phyloP scores from a whole-genome alignment of 495 filamentous ascomycete genomes.

The Cetradonia linearis region DNA sequence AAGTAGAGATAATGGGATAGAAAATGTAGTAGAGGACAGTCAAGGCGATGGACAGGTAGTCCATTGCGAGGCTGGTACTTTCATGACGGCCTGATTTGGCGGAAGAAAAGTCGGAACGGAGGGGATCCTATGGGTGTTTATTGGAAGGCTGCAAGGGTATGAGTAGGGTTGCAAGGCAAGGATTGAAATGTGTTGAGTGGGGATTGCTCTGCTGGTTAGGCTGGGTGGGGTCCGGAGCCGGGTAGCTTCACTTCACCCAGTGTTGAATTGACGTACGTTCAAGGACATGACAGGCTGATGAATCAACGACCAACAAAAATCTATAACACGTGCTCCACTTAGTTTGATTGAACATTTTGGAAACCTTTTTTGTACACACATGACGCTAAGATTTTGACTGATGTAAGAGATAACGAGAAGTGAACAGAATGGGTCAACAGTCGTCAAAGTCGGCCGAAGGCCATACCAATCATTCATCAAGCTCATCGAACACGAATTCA shows the following conservation, averaged over 20 bases:
- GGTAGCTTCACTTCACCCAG: background rate
- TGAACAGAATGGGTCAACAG: conserved; percentile 27
- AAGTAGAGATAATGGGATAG: conserved; percentile 32
- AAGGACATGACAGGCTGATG: background rate
- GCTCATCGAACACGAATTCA: conserved; percentile 20
- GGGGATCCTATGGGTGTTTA: no score
- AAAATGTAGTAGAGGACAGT: conserved; percentile 31
- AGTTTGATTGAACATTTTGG: background rate
- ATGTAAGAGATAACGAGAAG: background rate
- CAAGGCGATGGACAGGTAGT: conserved; percentile 24
- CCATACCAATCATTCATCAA: conserved; percentile 21
- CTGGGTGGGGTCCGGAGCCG: background rate
- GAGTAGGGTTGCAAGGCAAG: no score
- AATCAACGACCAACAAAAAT: background rate
- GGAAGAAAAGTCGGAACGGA: no score
- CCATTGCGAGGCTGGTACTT: conserved; percentile 17
- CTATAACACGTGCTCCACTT: background rate
- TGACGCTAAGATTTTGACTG: background rate
- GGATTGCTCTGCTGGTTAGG: background rate
- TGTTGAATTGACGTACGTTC: background rate
- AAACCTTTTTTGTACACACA: background rate
- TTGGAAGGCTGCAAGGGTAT: background rate
- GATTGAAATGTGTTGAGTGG: no score
- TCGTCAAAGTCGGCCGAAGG: conserved; percentile 23
- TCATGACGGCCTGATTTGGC: conserved; percentile 13